phyloP scores from a whole-genome alignment of 495 filamentous ascomycete species.

The Trichoderma orchidacearum region DNA sequence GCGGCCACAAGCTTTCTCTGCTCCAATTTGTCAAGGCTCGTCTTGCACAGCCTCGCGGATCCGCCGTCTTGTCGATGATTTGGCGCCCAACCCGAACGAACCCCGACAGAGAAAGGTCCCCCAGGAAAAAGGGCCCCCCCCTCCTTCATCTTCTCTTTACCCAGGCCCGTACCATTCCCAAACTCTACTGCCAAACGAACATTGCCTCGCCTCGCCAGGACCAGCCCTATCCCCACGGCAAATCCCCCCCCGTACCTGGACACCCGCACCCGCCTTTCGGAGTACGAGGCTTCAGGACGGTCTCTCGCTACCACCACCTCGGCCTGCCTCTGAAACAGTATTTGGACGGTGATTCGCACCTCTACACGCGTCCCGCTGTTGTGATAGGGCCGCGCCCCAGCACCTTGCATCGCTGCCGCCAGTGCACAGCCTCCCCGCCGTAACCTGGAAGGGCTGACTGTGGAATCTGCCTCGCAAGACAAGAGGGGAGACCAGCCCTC shows the following conservation, averaged over 20 bases:
- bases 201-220: neutral
- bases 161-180: neutral
- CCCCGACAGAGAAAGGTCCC: neutral
- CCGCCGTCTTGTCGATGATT: neutral
- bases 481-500: neutral
- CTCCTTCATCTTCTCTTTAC: neutral
- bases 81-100: neutral
- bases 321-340: neutral
- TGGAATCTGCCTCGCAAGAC: slow-evolving; percentile 3
- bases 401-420: neutral
- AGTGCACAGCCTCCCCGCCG: slow-evolving; percentile 1
- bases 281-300: neutral
- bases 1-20: neutral
- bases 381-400: neutral
- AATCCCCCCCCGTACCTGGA: neutral
- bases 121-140: neutral
- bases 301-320: no score
- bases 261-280: neutral
- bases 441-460: neutral
- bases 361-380: neutral
- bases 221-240: neutral
- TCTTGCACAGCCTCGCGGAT: neutral
- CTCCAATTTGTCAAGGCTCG: neutral
- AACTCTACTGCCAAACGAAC: neutral
- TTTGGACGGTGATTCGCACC: neutral